phyloP scores from a whole-genome alignment of 331 rosid species.

The Stylosanthes scabra region DNA sequence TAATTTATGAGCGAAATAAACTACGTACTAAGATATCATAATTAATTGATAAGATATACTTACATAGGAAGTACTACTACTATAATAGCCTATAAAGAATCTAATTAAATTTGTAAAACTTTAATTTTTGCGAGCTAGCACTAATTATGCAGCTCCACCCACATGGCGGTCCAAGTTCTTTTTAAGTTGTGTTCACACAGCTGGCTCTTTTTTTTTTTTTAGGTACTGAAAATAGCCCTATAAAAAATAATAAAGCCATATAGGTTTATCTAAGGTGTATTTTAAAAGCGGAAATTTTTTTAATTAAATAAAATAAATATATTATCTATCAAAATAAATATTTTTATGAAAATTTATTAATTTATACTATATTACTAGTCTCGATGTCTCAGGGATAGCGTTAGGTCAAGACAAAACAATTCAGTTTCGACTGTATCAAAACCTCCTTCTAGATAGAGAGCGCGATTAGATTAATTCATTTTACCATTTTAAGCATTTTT shows the following conservation, averaged over 20 bases:
- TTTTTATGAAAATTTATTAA: no score
- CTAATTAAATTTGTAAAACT: conserved; percentile 14
- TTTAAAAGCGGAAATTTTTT: no score
- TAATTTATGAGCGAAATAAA: background rate
- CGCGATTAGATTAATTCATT: no score
- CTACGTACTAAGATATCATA: background rate
- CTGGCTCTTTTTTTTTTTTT: background rate
- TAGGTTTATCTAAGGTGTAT: no score
- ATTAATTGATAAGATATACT: background rate
- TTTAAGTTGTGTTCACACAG: background rate
- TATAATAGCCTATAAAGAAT: background rate
- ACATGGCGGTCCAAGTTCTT: conserved; percentile 50
- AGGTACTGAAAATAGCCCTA: background rate
- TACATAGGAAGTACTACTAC: background rate
- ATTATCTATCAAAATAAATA: no score
- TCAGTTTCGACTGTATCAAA: no score
- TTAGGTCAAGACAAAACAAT: no score
- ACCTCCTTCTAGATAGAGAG: no score
- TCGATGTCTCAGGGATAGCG: no score
- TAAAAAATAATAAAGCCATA: background rate
- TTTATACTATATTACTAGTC: no score
- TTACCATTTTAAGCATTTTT: no score
- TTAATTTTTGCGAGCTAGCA: conserved; percentile 8
- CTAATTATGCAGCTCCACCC: conserved; percentile 31
- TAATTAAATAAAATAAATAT: no score